Evolutionary conservation across 2,329 filamentous ascomycete species (phyloP).

Genomic region (Saccharata proteae): DNA sequence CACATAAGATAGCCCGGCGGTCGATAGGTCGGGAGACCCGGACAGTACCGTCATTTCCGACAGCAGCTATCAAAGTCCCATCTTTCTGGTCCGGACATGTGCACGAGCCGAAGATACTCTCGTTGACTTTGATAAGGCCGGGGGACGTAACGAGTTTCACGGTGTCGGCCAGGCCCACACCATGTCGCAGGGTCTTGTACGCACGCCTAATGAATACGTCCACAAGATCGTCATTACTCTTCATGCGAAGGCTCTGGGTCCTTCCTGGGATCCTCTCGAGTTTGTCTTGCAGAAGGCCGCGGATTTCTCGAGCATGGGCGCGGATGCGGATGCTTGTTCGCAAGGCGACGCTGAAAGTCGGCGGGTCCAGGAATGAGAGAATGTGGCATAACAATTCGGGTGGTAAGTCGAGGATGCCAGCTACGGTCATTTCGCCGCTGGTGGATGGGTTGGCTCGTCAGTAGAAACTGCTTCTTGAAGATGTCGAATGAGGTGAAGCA

Average conservation of each 20-base stretch:
- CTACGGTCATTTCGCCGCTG: no score
- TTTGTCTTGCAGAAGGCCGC: constrained; percentile 11
- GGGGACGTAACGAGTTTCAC: no score
- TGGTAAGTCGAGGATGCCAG: constrained; percentile 13
- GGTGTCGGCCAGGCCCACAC: no score
- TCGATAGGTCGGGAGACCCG: no score
- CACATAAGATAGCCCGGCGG: no score
- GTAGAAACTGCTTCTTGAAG: constrained; percentile 6
- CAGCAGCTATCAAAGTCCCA: no score
- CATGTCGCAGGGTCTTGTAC: constrained; percentile 2
- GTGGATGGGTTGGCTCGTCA: no score
- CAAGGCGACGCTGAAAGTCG: constrained; percentile 13
- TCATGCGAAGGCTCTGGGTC: not conserved
- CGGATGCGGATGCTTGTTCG: constrained; percentile 13
- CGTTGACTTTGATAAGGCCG: no score
- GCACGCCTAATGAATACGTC: constrained; percentile 2
- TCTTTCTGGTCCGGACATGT: no score
- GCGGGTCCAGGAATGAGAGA: constrained; percentile 13
- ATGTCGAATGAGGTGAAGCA: constrained; percentile 1
- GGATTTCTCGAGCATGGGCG: constrained; percentile 12
- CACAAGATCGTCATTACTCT: not conserved
- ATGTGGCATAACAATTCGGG: constrained; percentile 14
- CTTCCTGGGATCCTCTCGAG: constrained; percentile 10
- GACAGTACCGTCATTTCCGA: no score
- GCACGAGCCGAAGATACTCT: no score